These are phyloP conservation scores for Thelephora terrestris DNA, from an alignment of 1,284 basidiomycete species.

Conservation along the genomic window DNA sequence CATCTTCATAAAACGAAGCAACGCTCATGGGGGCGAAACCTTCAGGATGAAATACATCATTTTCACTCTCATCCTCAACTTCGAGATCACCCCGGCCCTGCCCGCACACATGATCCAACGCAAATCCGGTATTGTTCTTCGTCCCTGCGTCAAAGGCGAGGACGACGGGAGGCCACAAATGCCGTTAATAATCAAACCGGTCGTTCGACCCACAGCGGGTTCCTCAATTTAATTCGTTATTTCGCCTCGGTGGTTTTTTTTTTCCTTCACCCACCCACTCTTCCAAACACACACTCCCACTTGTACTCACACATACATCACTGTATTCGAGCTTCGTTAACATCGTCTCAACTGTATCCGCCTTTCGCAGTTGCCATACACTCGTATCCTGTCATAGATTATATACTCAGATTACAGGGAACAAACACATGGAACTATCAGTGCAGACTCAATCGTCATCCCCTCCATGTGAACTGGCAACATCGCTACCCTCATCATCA, in stretches of 20 bases:
- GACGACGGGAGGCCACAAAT: not conserved
- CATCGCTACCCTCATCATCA: constrained; percentile 21
- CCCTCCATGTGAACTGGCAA: constrained; percentile 26
- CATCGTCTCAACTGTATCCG: too few species aligned
- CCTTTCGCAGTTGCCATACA: too few species aligned
- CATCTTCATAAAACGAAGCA: not conserved
- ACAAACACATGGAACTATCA: too few species aligned
- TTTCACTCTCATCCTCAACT: constrained; percentile 45
- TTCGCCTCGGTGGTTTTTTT: too few species aligned
- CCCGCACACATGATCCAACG: constrained; percentile 18
- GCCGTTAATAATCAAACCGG: not conserved
- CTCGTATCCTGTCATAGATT: too few species aligned
- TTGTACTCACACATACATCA: too few species aligned
- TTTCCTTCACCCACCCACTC: too few species aligned
- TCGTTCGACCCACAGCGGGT: too few species aligned
- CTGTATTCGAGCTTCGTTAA: too few species aligned
- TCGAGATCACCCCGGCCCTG: constrained; percentile 45
- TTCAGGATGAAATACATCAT: constrained; percentile 42
- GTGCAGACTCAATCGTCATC: constrained; percentile 2
- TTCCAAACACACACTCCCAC: too few species aligned
- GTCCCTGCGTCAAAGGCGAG: not conserved
- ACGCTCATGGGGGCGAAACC: not conserved
- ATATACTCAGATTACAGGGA: too few species aligned
- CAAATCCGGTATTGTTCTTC: not conserved
- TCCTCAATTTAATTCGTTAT: too few species aligned